Evolutionary conservation across 768 basidiomycete species (phyloP).

Genomic region (Coprinellus micaceus): DNA sequence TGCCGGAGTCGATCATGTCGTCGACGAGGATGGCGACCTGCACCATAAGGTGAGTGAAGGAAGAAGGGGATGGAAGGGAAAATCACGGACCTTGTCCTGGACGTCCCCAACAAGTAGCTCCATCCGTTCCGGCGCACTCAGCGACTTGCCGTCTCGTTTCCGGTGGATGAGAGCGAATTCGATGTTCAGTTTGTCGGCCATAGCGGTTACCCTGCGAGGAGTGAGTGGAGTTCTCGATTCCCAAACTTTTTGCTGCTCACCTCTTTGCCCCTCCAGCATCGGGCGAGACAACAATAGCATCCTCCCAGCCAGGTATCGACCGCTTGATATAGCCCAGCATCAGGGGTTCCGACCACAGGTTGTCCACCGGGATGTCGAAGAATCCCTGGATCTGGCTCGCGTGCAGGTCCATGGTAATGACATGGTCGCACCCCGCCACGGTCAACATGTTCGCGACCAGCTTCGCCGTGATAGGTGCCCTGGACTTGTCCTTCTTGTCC

Average conservation of each 20-base stretch:
- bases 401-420: conserved; percentile 99
- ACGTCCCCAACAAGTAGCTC: conserved; percentile 95
- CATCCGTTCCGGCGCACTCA: conserved; percentile 74
- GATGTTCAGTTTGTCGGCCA: conserved; percentile 91
- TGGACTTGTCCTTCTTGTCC: conserved; percentile 96
- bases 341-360: conserved; percentile 92
- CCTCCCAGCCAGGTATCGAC: conserved; percentile 78
- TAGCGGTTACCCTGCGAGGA: conserved; percentile 72
- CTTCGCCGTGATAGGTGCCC: conserved; percentile 97
- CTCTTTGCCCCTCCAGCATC: conserved; percentile 99
- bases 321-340: conserved; percentile 93
- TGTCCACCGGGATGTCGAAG: conserved; percentile 98
- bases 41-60: conserved; percentile 1
- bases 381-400: conserved; percentile 98
- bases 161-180: conserved; percentile 96
- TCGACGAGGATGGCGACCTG: conserved; percentile 94
- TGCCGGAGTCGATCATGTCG: conserved; percentile 97
- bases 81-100: conserved; percentile 63
- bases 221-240: not conserved
- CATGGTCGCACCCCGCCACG: conserved; percentile 95
- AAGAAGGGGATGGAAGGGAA: conserved; percentile 5
- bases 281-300: conserved; percentile 91
- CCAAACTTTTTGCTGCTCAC: conserved; percentile 42
- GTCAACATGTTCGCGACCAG: conserved; percentile 97
- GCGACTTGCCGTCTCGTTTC: conserved; percentile 69